Evolutionary conservation across 2,329 filamentous ascomycete genomes (phyloP), one percentile per base, ranked within the genome.

Genomic region (Ophidiomyces ophidiicola): DNA sequence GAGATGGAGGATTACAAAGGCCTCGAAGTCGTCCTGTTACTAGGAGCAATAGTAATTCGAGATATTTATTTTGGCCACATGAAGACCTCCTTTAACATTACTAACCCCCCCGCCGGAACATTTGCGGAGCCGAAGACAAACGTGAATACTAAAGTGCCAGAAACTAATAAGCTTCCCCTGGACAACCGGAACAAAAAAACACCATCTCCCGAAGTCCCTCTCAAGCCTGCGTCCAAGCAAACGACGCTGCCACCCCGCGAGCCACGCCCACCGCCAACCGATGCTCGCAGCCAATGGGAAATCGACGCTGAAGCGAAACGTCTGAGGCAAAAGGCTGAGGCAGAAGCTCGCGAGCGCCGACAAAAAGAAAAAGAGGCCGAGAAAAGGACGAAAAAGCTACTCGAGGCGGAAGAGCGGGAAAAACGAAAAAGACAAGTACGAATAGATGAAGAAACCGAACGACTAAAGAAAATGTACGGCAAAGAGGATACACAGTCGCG

Each of bases 1-100:
- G 87, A 96, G 30, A 77, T 96, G 45, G 86, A 98, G 58, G 90
- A 98, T 60, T 77, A 81, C 42, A 96, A 94, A 59, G 90, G 90
- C 0, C 66, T 96, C 3, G 90, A 98, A 56, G 74, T 96, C 1
- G 78, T 87, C 1, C 61, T 96, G 15, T 53, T 79, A 19, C 62
- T 80, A 0, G 64, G 71, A 11, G 74, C 72, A 0, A 64, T 73
- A 1, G 71, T 74, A 8, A 77, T 80, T 42, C 66, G 72, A 17
- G 75, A 79, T 49, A 60, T 79, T 4, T 79, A 70, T 57, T 77
- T 76, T 50, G 63, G 71, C 43, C 72, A 78, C 3, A 72, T 77
- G 40, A 71, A 73, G 12, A 82, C 93, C 49, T 69, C 77, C 3
- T 96, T 94, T 64, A 90, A 94, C 56, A 69, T 86, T 25, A 63